Evolutionary conservation across 345 rosid genomes (phyloP), one percentile per base, ranked within the genome.

Genomic region (Eucalyptus cloeziana): DNA sequence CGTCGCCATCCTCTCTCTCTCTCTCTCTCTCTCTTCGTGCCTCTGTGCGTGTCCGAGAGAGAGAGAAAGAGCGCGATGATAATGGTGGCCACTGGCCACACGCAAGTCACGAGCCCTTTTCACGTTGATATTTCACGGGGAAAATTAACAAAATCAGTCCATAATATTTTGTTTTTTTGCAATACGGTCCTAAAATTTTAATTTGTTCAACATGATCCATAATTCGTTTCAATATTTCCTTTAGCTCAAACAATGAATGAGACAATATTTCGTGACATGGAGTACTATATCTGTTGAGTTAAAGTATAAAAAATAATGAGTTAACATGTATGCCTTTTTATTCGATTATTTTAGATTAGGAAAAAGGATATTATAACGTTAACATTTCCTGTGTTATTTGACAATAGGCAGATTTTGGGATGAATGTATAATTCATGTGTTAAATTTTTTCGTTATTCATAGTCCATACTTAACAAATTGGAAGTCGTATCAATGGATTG

Each of bases 151-250:
- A 12, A 33, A 17, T 4, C 4, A 21, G 21, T 16, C 10, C 44
- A 19, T 33, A 33, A 69, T 16, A 4, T 33, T 31, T 4, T 4
- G 14, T 51, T 51, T 16, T 1, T 2, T 27, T 3, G 11, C 16
- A 4, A 2, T 3, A 19, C 24, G 1, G 1, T 4, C 0, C 4
- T 14, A 1, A 17, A 19, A 10, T 71, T 40, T 76, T 37, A 40
- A 21, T 76, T 21, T 40, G 2, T 21, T 76, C 0, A 40, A 10
- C 3, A 6, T 6, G 1, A 5, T 27, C 1, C 8, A 1, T 60
- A 1, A 60, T 27, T 25, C 12, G 3, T 8, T 60, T 27, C 14
- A 60, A 25, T 60, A 27, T 60, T 10, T 58, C 5, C 0, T 0
- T 58, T 58, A 10, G 4, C 43, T 69, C 13, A 9, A 3, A 5